Evolutionary conservation across 192 early-diverging fungal genomes (phyloP), one percentile per base, ranked within the genome.

Genomic region (Gonapodya prolifera): DNA sequence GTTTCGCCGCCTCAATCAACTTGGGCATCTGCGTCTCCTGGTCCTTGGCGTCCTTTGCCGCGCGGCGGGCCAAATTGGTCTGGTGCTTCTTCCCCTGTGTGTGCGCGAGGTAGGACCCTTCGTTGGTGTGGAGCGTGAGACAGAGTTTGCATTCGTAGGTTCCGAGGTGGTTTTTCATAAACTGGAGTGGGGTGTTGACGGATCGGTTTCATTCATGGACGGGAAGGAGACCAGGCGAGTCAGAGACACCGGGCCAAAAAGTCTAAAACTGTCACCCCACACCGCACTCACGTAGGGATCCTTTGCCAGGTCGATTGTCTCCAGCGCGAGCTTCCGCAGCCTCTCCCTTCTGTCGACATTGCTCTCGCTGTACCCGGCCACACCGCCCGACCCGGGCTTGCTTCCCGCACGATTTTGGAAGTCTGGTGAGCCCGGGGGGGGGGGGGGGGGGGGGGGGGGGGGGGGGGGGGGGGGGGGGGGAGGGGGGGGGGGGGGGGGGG

Each of bases 21-120:
- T 16, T 8, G 13, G 45, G 45, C n/a, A n/a, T n/a, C 45, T 69
- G 8, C 13, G n/a, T 8, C 45, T 69, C 45, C 13, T n/a, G 45
- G 45, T 88, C 86, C 36, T 81, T 77, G 0, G 93, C 93, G 45
- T 98, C 97, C 61, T 90, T 89, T 17, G 95, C 94, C 0, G 93
- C 94, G 13, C 97, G 85, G 29, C 96, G 87, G 16, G 92, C 94
- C 75, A 98, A 79, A 71, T 98, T 98, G 18, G 94, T 92, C 77
- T 95, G 94, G 86, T 98, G 97, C 85, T 98, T 98, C 79, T 98
- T 98, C 75, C 96, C 97, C 84, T 98, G 97, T 2, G 97, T 98
- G 78, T 98, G 97, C 0, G 96, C 94, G 28, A 98, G 85, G 81
- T 98, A 98, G 0, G 91, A 93, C 0, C 96, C 97, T 79, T 98